Conservation (phyloP, 352 stramenopile genomes). For the Phytophthora europaea region DNA sequence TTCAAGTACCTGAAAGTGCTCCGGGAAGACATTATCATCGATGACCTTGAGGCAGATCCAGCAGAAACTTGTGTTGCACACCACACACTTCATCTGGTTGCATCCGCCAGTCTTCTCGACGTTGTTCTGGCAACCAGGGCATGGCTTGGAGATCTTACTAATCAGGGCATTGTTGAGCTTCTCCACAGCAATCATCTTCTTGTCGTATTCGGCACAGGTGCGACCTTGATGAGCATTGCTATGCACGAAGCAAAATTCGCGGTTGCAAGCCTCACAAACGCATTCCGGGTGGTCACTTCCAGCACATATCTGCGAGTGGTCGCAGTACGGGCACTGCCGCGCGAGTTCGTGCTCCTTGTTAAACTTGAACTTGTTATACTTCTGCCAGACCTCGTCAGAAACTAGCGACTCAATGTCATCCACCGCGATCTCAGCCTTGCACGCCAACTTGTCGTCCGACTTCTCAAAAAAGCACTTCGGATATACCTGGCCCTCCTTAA, state of each 20-base stretch:
- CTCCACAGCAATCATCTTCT: constrained; percentile 77
- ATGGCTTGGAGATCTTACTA: constrained; percentile 85
- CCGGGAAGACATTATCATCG: constrained; percentile 86
- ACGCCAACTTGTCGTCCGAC: constrained; percentile 43
- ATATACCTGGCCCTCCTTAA: constrained; percentile 75
- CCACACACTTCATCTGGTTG: constrained; percentile 92
- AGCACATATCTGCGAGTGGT: constrained; percentile 64
- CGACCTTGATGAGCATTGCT: constrained; percentile 82
- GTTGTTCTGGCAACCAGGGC: constrained; percentile 88
- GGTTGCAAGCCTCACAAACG: constrained; percentile 49
- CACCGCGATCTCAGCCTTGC: constrained; percentile 47
- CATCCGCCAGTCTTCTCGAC: constrained; percentile 93
- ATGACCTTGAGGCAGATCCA: constrained; percentile 90
- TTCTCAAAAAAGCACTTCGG: constrained; percentile 76
- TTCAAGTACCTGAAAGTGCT: constrained; percentile 80
- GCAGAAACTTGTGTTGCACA: constrained; percentile 89
- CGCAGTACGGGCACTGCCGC: constrained; percentile 69
- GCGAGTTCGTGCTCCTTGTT: constrained; percentile 76
- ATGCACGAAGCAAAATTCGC: constrained; percentile 90
- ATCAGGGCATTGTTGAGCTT: constrained; percentile 87
- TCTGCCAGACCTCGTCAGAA: constrained; percentile 63
- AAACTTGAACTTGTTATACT: constrained; percentile 90
- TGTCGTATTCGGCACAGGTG: constrained; percentile 84
- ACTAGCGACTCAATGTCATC: constrained; percentile 63
- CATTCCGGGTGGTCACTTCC: constrained; percentile 56